Evolutionary conservation across 164 flowering plant genomes (phyloP), one percentile per base, ranked within the genome.

Genomic region (Malania oleifera): DNA sequence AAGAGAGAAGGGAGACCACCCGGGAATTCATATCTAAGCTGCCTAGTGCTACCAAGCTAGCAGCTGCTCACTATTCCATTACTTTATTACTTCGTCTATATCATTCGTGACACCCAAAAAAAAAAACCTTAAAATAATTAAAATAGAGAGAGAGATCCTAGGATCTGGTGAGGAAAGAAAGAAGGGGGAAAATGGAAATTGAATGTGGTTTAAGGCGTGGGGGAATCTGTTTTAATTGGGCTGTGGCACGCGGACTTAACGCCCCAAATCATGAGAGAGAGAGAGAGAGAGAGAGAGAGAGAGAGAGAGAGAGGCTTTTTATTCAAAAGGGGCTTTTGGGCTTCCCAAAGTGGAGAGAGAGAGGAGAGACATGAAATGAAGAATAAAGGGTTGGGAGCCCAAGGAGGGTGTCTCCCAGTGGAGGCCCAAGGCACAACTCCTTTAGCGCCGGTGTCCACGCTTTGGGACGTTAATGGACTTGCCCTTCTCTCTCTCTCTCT

Each of bases 381-480:
- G 54, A 58, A 54, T 66, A 60, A 8, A 52, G 38, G 54, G 64
- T 56, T 15, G 58, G 71, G 25, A 71, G 61, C 49, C 79, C 86
- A 77, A 83, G 69, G 69, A n/a, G 71, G 47, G 73, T 85, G 88
- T 83, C 68, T 65, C 86, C 84, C 51, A 43, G 39, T 57, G 80
- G 59, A 73, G 68, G 70, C 70, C 75, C 84, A 81, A 72, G 77
- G 78, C 81, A 77, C 73, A 72, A 76, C 83, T 71, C 62, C 73
- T 80, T 82, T 72, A 55, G 76, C 87, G 93, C 84, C 93, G 93
- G 68, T 86, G 93, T 86, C 89, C 65, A 83, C 89, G 87, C 85
- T 71, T 76, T 67, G 67, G 67, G 67, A n/a, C n/a, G n/a, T n/a
- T n/a, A n/a, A n/a, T n/a, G n/a, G n/a, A n/a, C n/a, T n/a, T n/a